Conservation (phyloP, 768 basidiomycete genomes). For the Boletus tylopilopsis region DNA sequence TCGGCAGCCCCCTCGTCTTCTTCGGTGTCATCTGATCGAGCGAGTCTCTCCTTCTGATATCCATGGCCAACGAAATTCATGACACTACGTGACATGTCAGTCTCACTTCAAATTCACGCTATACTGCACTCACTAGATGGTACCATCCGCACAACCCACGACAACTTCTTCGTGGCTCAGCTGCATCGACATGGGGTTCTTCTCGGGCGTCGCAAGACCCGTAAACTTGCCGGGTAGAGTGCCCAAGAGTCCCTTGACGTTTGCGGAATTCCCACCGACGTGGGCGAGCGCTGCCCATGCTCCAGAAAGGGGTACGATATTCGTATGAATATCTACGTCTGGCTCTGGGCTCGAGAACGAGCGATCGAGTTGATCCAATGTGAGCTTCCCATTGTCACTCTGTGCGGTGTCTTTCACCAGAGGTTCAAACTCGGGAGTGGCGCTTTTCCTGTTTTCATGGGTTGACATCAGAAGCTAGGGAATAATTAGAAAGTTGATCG, state of each 20-base stretch:
- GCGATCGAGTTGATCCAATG: constrained; percentile 11
- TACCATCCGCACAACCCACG: constrained; percentile 87
- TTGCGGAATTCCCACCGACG: constrained; percentile 29
- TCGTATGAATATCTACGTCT: constrained; percentile 58
- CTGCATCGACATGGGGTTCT: constrained; percentile 95
- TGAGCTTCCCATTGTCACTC: not conserved
- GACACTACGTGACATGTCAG: constrained; percentile 37
- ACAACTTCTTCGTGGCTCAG: constrained; percentile 89
- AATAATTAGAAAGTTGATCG: not conserved
- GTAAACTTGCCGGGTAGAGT: constrained; percentile 63
- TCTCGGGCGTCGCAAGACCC: constrained; percentile 82
- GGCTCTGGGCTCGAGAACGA: constrained; percentile 23
- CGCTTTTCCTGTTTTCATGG: constrained; percentile 54
- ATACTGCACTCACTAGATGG: constrained; percentile 68
- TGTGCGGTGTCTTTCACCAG: constrained; percentile 21
- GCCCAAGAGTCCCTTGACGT: constrained; percentile 55
- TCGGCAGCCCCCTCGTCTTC: constrained; percentile 12
- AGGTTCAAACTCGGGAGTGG: constrained; percentile 11
- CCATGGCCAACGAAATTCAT: constrained; percentile 62
- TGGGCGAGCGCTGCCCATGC: constrained; percentile 71
- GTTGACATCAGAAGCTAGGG: constrained; percentile 79
- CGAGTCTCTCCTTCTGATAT: constrained; percentile 37
- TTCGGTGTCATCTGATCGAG: not conserved
- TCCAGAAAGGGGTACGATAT: constrained; percentile 65
- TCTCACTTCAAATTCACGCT: not conserved